These are phyloP conservation scores for Sclerotinia borealis DNA, from an alignment of 2,329 filamentous ascomycete genomes.

Conservation along the genomic window DNA sequence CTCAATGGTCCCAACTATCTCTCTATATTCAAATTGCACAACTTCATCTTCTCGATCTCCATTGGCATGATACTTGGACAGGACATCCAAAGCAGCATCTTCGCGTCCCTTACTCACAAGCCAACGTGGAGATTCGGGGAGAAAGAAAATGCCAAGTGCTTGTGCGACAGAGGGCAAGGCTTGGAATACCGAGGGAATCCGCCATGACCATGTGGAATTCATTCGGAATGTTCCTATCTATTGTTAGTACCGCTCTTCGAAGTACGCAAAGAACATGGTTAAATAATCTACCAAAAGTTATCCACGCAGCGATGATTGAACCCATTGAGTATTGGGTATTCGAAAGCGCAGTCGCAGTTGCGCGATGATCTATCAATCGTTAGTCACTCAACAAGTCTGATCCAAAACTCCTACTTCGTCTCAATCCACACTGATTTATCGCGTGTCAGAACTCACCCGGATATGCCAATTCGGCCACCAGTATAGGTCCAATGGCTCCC, in stretches of 20 bases:
- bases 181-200: conserved; percentile 18
- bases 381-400: not conserved
- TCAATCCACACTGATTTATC: not conserved
- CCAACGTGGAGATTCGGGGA: conserved; percentile 57
- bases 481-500: conserved; percentile 16
- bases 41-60: conserved; percentile 42
- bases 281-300: conserved; percentile 31
- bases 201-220: conserved; percentile 19
- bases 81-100: conserved; percentile 44
- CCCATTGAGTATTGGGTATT: conserved; percentile 34
- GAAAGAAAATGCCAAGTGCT: conserved; percentile 41
- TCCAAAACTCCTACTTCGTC: not conserved
- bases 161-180: conserved; percentile 17
- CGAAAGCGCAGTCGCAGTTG: conserved; percentile 33
- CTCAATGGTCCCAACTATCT: conserved; percentile 17
- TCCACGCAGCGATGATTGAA: conserved; percentile 37
- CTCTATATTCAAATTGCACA: conserved; percentile 39
- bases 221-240: conserved; percentile 11
- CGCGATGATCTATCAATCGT: conserved; percentile 24
- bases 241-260: not conserved
- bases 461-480: conserved; percentile 13
- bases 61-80: conserved; percentile 50
- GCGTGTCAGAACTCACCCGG: not conserved
- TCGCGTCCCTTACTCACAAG: conserved; percentile 47
- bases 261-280: not conserved